Evolutionary conservation across 306 rosid genomes (phyloP).

Genomic region (Rubus idaeus): DNA sequence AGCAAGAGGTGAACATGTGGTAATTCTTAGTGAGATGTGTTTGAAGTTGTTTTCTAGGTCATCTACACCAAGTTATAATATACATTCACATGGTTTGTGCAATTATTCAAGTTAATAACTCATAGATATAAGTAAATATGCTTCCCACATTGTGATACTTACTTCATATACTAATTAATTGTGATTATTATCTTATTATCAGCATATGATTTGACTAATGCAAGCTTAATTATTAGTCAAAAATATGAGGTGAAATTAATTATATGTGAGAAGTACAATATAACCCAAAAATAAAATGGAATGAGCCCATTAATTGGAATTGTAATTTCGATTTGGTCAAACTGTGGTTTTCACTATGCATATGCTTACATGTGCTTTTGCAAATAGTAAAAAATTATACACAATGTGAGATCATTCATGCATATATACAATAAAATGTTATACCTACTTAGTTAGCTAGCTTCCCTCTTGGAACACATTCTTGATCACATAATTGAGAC

Average conservation of each 20-base stretch:
- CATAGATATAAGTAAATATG: slow-evolving; percentile 6
- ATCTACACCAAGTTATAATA: slow-evolving; percentile 15
- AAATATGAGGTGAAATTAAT: not conserved
- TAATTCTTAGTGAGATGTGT: slow-evolving; percentile 14
- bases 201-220: not conserved
- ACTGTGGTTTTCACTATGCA: not conserved
- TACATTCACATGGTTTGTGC: slow-evolving; percentile 10
- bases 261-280: not conserved
- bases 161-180: not conserved
- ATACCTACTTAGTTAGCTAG: not conserved
- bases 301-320: not conserved
- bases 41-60: slow-evolving; percentile 13
- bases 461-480: not conserved
- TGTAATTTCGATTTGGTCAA: not conserved
- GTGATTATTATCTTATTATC: not conserved
- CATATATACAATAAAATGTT: not conserved
- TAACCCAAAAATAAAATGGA: not conserved
- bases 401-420: not conserved
- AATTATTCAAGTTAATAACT: not conserved
- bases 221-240: not conserved
- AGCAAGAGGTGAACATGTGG: slow-evolving; percentile 21
- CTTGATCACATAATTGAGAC: not conserved
- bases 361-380: slow-evolving; percentile 5
- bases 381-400: not conserved
- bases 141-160: slow-evolving; percentile 9